Evolutionary conservation across 2,329 filamentous ascomycete genomes (phyloP).

Genomic region (Colletotrichum chlorophyti): DNA sequence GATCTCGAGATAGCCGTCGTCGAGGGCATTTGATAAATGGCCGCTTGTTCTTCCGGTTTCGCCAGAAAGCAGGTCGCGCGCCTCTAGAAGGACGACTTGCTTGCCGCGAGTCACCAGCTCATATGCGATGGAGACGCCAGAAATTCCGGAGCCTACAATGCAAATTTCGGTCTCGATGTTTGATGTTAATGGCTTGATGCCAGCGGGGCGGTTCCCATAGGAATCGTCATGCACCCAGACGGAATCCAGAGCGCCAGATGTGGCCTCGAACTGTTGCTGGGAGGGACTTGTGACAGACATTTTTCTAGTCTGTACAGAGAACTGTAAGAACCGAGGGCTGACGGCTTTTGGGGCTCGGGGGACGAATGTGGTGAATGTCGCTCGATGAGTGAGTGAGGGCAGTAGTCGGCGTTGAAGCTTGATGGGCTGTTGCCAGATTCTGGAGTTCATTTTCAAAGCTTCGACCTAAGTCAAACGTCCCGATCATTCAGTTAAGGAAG

Average conservation of each 20-base stretch:
- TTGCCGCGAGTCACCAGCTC: constrained; percentile 58
- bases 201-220: constrained; percentile 47
- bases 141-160: constrained; percentile 59
- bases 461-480: not conserved
- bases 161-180: constrained; percentile 56
- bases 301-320: not conserved
- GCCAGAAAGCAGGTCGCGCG: constrained; percentile 59
- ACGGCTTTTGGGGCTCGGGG: not conserved
- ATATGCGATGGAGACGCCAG: constrained; percentile 58
- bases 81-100: constrained; percentile 59
- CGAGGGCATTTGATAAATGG: constrained; percentile 60
- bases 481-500: not conserved
- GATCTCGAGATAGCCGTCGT: constrained; percentile 59
- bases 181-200: constrained; percentile 47
- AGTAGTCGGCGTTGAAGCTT: not conserved
- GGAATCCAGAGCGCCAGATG: constrained; percentile 56
- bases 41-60: constrained; percentile 61
- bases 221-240: constrained; percentile 60
- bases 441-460: not conserved
- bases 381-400: not conserved
- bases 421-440: not conserved
- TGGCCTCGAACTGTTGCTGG: constrained; percentile 38
- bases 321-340: too few species aligned
- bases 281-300: not conserved
- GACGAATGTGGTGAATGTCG: not conserved